Base-by-base conservation (phyloP, 768 basidiomycete genomes). In the Serendipita sp. region DNA sequence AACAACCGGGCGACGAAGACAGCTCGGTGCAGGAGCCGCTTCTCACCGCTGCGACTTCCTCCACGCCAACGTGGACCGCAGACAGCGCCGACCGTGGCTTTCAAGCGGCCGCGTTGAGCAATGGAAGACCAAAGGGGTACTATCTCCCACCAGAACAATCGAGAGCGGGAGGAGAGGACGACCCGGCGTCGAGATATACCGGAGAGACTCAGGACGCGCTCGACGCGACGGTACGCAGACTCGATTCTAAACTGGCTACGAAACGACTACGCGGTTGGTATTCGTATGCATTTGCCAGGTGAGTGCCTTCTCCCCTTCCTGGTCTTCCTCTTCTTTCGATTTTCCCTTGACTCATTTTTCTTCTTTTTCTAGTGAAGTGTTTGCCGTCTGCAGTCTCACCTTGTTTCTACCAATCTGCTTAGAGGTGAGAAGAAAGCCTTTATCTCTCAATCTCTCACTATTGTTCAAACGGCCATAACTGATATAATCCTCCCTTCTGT, bases 211-310 rank as follows among this genome's bases (percentile, higher is more conserved):
- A 58, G n/a, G 53, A 28, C n/a, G 53, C 33, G 9, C 53, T 58
- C n/a, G 33, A 34, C 4, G 24, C 17, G 24, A 58, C 22, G 14
- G 24, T 30, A 13, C 53, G 33, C 26, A n/a, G 17, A 24, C 17
- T 58, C 24, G 53, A 58, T 58, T 28, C 53, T 9, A 28, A 58
- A 33, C 17, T n/a, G 11, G 24, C 22, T 20, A 24, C 11, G 9
- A 58, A 34, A 26, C 24, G 33, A 34, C 75, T 89, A 3, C 75
- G 79, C 60, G 89, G 89, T 48, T 91, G 89, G 89, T 75, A 90
- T 63, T 84, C 83, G 66, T 91, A 91, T 68, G 88, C 88, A 0
- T 91, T 90, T 68, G 89, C 89, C 0, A 88, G 88, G 88, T 84
- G 65, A 50, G 31, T 62, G 41, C n/a, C 16, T 13, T 3, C 20